These are phyloP conservation scores for Blastobotrys serpentis DNA, from an alignment of 1,139 yeast species.

Conservation along the genomic window DNA sequence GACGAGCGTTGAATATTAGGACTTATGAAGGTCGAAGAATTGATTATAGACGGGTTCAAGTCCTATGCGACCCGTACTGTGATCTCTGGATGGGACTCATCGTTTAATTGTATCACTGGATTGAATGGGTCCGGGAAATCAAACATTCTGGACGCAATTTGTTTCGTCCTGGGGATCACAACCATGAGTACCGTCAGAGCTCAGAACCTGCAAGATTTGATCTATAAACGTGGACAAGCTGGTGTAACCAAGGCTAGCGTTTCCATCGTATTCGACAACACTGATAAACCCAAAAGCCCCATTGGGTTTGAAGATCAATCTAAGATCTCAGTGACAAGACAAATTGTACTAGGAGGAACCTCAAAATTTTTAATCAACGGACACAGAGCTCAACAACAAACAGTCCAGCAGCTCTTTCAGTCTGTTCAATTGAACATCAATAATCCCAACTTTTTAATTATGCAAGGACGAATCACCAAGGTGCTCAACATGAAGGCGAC, in stretches of 20 bases:
- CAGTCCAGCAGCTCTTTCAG: conserved; percentile 86
- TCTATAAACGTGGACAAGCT: conserved; percentile 96
- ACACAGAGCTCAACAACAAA: conserved; percentile 92
- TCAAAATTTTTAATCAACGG: conserved; percentile 94
- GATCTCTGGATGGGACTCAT: conserved; percentile 91
- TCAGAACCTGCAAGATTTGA: conserved; percentile 85
- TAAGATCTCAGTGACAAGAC: conserved; percentile 89
- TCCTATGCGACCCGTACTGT: conserved; percentile 97
- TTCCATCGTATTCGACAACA: conserved; percentile 88
- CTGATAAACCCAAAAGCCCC: conserved; percentile 73
- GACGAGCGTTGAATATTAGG: neutral
- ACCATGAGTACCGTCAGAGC: conserved; percentile 95
- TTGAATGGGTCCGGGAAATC: conserved; percentile 97
- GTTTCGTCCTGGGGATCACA: conserved; percentile 96
- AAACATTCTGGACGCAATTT: conserved; percentile 91
- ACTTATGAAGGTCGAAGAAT: conserved; percentile 86
- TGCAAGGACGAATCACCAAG: conserved; percentile 98
- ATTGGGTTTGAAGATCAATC: conserved; percentile 80
- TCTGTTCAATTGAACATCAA: conserved; percentile 94
- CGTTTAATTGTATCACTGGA: conserved; percentile 97
- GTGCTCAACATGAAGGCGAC: conserved; percentile 94
- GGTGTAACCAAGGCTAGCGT: conserved; percentile 98
- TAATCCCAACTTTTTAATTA: conserved; percentile 92
- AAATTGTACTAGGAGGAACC: conserved; percentile 85
- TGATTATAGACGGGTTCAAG: conserved; percentile 96